phyloP scores from a whole-genome alignment of 805 yeast species.

The Lachancea waltii region DNA sequence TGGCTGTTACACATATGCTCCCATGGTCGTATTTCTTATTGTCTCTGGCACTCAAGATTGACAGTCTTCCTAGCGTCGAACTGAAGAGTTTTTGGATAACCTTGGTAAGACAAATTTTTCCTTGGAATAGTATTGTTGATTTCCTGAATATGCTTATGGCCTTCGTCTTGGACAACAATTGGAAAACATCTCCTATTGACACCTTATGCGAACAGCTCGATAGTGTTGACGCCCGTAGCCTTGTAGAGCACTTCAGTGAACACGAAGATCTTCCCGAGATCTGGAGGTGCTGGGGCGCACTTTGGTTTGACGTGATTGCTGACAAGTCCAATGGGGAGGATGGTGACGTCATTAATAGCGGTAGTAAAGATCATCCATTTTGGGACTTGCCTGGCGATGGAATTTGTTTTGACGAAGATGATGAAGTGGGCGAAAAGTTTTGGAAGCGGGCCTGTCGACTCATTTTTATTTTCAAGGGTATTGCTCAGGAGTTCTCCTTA shows the following conservation, averaged over 20 bases:
- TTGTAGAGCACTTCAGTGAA: slow-evolving; percentile 45
- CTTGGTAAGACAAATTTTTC: slow-evolving; percentile 47
- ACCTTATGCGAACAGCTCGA: slow-evolving; percentile 23
- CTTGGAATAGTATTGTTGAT: slow-evolving; percentile 60
- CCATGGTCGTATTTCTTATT: slow-evolving; percentile 72
- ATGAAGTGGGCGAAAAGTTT: slow-evolving; percentile 30
- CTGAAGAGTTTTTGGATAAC: slow-evolving; percentile 27
- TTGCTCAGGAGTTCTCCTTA: slow-evolving; percentile 20
- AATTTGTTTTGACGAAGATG: slow-evolving; percentile 36
- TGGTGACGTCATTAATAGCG: slow-evolving; percentile 42
- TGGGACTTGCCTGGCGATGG: slow-evolving; percentile 66
- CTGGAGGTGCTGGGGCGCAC: slow-evolving; percentile 80
- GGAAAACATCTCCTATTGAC: slow-evolving; percentile 15
- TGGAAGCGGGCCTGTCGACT: slow-evolving; percentile 31
- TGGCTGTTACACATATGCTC: slow-evolving; percentile 65
- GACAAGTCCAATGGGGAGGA: slow-evolving; percentile 45
- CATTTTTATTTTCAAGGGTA: slow-evolving; percentile 26
- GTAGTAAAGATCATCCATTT: slow-evolving; percentile 48
- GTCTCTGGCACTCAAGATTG: slow-evolving; percentile 52
- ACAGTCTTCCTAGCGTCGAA: slow-evolving; percentile 21
- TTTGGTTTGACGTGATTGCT: slow-evolving; percentile 64
- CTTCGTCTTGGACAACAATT: slow-evolving; percentile 23
- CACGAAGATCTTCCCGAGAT: slow-evolving; percentile 66
- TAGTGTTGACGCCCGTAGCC: slow-evolving; percentile 30
- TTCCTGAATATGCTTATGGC: slow-evolving; percentile 54